Evolutionary conservation across 768 basidiomycete species (phyloP), one percentile per base, ranked within the genome.

Genomic region (Podaxis carcinomalis): DNA sequence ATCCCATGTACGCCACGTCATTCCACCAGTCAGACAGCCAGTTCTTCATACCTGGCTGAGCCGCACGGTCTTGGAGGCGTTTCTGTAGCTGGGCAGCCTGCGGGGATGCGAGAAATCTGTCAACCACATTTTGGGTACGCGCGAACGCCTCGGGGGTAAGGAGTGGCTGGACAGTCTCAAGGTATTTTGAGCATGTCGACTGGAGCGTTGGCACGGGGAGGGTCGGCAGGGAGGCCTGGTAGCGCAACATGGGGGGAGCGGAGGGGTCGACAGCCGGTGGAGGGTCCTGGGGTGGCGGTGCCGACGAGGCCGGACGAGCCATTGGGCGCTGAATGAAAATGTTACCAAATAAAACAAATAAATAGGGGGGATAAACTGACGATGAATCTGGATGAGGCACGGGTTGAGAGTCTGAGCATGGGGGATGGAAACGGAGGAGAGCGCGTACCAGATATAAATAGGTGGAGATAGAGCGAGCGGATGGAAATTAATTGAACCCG

Each of bases 11-110:
- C 16, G 95, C 95, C 4, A 73, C 83, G 37, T 97, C 93, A 74
- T 98, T 95, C 96, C 96, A 99, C 97, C 97, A 99, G 55, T 96
- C 93, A 51, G 84, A 82, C n/a, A 99, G 80, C 97, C 97, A 99
- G 77, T 82, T 95, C 67, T 77, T 78, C 56, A 76, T 72, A 16
- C 73, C 72, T 1, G 84, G 82, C 25, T 84, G 79, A 0, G 79
- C 78, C 0, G 94, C 93, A 1, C 95, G 84, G 21, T 83, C 79
- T 69, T 92, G 80, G 36, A 98, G 80, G 2, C 97, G 80, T 37
- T 77, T 72, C 75, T 98, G 96, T 11, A 98, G 82, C 59, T 85
- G 83, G 14, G 81, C 79, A 1, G 86, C 86, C 56, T 85, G 82
- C 0, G 88, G 83, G 0, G 90, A 92, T 9, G 76, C 66, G 19